phyloP scores from a whole-genome alignment of 805 yeast species.

The Cephaloascus albidus region DNA sequence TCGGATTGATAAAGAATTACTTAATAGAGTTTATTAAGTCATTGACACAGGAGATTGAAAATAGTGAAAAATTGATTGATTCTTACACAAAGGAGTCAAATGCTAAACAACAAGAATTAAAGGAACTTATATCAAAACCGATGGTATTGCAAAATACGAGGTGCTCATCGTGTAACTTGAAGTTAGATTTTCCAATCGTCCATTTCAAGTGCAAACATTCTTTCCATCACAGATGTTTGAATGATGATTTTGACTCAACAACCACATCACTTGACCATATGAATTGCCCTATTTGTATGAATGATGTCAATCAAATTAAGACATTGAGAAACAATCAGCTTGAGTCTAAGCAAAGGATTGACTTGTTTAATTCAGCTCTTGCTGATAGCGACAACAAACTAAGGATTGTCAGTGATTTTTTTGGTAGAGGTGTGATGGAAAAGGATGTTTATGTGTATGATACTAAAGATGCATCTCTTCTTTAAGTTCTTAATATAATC shows the following conservation, averaged over 20 bases:
- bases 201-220: slow-evolving; percentile 85
- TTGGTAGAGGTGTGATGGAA: slow-evolving; percentile 85
- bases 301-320: slow-evolving; percentile 59
- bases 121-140: slow-evolving; percentile 34
- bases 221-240: slow-evolving; percentile 74
- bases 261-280: slow-evolving; percentile 3
- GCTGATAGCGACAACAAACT: slow-evolving; percentile 43
- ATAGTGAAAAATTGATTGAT: slow-evolving; percentile 54
- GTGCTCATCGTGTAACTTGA: slow-evolving; percentile 57
- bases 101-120: slow-evolving; percentile 42
- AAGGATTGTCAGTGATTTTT: slow-evolving; percentile 67
- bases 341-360: slow-evolving; percentile 51
- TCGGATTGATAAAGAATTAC: slow-evolving; percentile 66
- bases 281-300: slow-evolving; percentile 68
- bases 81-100: slow-evolving; percentile 63
- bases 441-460: slow-evolving; percentile 8
- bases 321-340: slow-evolving; percentile 52
- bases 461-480: too few relatives aligned
- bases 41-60: slow-evolving; percentile 57
- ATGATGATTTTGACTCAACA: slow-evolving; percentile 26
- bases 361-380: slow-evolving; percentile 51
- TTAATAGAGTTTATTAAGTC: slow-evolving; percentile 50
- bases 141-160: slow-evolving; percentile 49
- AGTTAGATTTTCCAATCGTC: slow-evolving; percentile 67
- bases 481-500: too few relatives aligned